These are phyloP conservation scores for Solanum habrochaites DNA, from an alignment of 257 asterid genomes.

Conservation along the genomic window DNA sequence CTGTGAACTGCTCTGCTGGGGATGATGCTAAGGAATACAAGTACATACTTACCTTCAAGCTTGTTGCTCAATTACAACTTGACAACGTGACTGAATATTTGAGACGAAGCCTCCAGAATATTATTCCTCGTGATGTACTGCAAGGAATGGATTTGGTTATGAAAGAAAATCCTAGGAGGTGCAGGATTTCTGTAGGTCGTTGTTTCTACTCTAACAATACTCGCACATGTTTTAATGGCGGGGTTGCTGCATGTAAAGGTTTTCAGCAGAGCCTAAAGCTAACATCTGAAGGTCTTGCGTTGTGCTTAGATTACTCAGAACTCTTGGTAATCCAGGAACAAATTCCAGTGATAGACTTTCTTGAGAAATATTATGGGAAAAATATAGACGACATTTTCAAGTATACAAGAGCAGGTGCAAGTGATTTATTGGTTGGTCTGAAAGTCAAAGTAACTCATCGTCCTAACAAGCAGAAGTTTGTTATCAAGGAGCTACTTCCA, in stretches of 20 bases:
- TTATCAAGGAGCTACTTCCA: constrained; percentile 19
- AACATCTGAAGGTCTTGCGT: constrained; percentile 37
- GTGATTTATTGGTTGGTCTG: constrained; percentile 34
- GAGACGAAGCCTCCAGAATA: constrained; percentile 5
- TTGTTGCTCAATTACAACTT: constrained; percentile 27
- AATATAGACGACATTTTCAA: constrained; percentile 9
- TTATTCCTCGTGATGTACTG: constrained; percentile 41
- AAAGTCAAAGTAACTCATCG: constrained; percentile 58
- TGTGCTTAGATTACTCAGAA: constrained; percentile 50
- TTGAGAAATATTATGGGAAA: constrained; percentile 3
- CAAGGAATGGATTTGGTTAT: constrained; percentile 60
- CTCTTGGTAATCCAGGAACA: constrained; percentile 27
- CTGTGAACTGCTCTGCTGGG: constrained; percentile 15
- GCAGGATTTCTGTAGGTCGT: constrained; percentile 27
- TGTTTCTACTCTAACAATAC: constrained; percentile 20
- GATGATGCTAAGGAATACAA: not conserved
- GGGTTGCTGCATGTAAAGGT: constrained; percentile 44
- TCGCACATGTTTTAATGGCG: constrained; percentile 11
- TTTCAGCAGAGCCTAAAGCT: constrained; percentile 50
- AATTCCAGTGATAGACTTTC: constrained; percentile 29
- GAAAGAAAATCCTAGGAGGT: constrained; percentile 54
- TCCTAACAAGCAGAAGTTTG: constrained; percentile 31
- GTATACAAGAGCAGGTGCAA: not conserved
- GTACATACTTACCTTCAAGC: constrained; percentile 12
- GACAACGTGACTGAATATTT: constrained; percentile 35